Evolutionary conservation across 2,329 filamentous ascomycete species (phyloP).

Genomic region (Fragosphaeria purpurea): DNA sequence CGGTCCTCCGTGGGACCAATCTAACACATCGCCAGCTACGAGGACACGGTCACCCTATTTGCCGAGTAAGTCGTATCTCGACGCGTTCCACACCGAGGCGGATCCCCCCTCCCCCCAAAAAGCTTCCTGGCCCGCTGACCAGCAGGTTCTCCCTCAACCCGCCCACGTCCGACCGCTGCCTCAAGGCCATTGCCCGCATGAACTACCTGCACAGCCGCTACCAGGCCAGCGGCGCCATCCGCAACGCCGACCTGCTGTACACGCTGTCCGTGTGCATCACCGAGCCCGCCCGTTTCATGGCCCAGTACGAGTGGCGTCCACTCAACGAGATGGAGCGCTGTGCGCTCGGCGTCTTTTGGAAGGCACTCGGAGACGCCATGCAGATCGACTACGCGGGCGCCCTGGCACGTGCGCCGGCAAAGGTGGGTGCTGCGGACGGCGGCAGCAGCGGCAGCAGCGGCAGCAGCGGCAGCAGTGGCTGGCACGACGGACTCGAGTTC

Average conservation of each 20-base stretch:
- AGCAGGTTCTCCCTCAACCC: slow-evolving; percentile 24
- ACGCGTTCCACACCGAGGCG: too few relatives aligned
- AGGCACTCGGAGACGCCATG: slow-evolving; percentile 60
- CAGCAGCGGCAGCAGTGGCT: slow-evolving; percentile 23
- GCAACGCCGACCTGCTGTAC: slow-evolving; percentile 28
- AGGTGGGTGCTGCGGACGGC: too few relatives aligned
- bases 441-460: too few relatives aligned
- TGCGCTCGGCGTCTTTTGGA: slow-evolving; percentile 61
- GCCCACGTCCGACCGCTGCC: slow-evolving; percentile 24
- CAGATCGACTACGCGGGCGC: slow-evolving; percentile 42
- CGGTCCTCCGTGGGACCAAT: too few relatives aligned
- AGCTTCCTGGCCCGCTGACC: background rate
- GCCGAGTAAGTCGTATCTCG: slow-evolving; percentile 20
- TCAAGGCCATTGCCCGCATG: slow-evolving; percentile 27
- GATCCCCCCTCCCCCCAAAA: slow-evolving; percentile 2
- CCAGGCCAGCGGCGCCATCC: slow-evolving; percentile 23
- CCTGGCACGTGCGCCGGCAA: slow-evolving; percentile 15
- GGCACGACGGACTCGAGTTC: slow-evolving; percentile 43
- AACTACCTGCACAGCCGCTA: slow-evolving; percentile 29
- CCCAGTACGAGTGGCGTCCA: slow-evolving; percentile 58
- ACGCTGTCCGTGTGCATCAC: slow-evolving; percentile 48
- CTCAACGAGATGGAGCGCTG: slow-evolving; percentile 58
- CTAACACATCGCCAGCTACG: slow-evolving; percentile 22
- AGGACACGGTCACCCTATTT: slow-evolving; percentile 30
- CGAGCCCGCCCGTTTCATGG: slow-evolving; percentile 55